Conservation (phyloP, 345 rosid genomes). For the Eucalyptus regnans region DNA sequence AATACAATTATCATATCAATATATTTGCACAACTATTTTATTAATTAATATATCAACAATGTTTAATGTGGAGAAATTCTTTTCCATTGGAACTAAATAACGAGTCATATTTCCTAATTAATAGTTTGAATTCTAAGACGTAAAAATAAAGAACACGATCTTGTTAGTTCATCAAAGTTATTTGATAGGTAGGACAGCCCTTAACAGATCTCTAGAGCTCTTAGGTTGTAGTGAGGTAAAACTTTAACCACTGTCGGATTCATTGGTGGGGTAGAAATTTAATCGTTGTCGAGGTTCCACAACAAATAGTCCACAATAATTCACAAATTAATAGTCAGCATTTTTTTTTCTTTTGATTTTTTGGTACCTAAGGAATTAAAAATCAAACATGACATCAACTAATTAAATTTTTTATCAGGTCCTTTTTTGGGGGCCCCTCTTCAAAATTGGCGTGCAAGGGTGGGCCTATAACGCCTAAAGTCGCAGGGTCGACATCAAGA, state of each 20-base stretch:
- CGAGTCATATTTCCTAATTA: rapidly evolving
- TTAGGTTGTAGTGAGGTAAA: too few relatives aligned
- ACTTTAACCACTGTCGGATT: rapidly evolving
- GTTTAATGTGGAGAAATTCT: not conserved
- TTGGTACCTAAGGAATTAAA: not conserved
- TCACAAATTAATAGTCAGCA: not conserved
- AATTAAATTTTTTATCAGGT: not conserved
- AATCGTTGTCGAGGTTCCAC: not conserved
- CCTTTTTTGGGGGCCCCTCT: not conserved
- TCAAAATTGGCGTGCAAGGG: not conserved
- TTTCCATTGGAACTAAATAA: not conserved
- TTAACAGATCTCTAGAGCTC: too few relatives aligned
- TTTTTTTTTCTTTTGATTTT: not conserved
- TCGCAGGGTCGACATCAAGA: not conserved
- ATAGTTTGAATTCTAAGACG: too few relatives aligned
- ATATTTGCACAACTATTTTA: not conserved
- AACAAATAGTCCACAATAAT: not conserved
- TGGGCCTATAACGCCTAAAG: not conserved
- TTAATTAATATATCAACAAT: not conserved
- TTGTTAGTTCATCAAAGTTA: rapidly evolving
- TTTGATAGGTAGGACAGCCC: rapidly evolving
- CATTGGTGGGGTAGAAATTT: too few relatives aligned
- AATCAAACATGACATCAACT: not conserved
- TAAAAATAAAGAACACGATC: too few relatives aligned
- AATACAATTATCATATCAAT: not conserved